phyloP scores from a whole-genome alignment of 768 basidiomycete species.

The Rhodotorula toruloides region DNA sequence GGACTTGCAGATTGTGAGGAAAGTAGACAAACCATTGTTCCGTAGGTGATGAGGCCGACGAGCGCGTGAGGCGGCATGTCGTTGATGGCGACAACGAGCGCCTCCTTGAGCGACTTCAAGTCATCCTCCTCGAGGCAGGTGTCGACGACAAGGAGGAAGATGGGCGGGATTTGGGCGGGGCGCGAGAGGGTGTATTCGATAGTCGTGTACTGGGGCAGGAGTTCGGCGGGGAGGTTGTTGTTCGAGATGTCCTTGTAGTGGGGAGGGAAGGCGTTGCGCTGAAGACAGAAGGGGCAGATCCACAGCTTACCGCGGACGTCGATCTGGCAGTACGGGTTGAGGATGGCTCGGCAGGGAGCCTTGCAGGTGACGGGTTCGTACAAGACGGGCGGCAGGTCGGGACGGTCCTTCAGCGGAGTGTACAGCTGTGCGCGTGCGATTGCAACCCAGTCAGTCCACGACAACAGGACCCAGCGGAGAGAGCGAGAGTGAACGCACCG shows the following conservation, averaged over 20 bases:
- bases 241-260: slow-evolving; percentile 99
- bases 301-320: slow-evolving; percentile 97
- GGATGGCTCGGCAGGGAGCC: slow-evolving; percentile 89
- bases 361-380: slow-evolving; percentile 99
- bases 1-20: background rate
- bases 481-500: slow-evolving; percentile 44
- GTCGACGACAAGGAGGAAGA: slow-evolving; percentile 96
- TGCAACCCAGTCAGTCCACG: background rate
- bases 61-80: slow-evolving; percentile 89
- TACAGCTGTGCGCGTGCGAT: slow-evolving; percentile 55
- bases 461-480: background rate
- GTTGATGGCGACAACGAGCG: slow-evolving; percentile 87
- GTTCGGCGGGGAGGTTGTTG: slow-evolving; percentile 91
- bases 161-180: slow-evolving; percentile 82
- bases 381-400: slow-evolving; percentile 89
- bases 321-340: slow-evolving; percentile 83
- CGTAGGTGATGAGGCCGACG: slow-evolving; percentile 91
- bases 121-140: slow-evolving; percentile 91
- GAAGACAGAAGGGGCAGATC: slow-evolving; percentile 98
- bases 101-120: slow-evolving; percentile 88
- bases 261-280: slow-evolving; percentile 92
- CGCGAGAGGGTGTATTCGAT: slow-evolving; percentile 98
- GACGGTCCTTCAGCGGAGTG: slow-evolving; percentile 85
- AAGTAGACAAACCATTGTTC: slow-evolving; percentile 72
- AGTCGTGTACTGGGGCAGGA: slow-evolving; percentile 96